Base-by-base conservation (phyloP, 805 yeast species). In the Saturnispora quitensis region DNA sequence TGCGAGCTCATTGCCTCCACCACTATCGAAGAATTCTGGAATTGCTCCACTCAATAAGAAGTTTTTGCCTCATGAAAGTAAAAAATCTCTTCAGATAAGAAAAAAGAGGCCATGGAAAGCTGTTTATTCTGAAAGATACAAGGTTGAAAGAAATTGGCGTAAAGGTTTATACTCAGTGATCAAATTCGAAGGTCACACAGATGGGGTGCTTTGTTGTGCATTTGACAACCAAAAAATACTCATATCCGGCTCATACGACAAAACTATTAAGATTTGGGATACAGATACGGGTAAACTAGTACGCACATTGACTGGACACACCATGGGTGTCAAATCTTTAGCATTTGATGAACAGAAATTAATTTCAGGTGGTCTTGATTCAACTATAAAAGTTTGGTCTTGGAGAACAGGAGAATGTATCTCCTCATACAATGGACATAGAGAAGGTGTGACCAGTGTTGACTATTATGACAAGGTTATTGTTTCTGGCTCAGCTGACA, bases 101-200 rank as follows among this genome's bases (percentile, higher is more conserved):
- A 72, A 72, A 58, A 81, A 83, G 46, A 75, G 96, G 58, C 97
- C 98, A 3, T 91, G 99, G 99, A 91, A 93, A 62, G 85, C 86
- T 6, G 96, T 91, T 24, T 91, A 93, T 67, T 77, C 88, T 45
- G 99, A 93, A 68, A 75, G 99, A 36, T 91, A 77, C 68, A 83
- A 81, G 66, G 89, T 93, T 54, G 99, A 93, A 66, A 80, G 87
- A 59, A 91, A 93, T 68, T 93, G 99, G 99, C 74, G 99, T 55
- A 82, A 83, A 56, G 97, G 97, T 10, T 70, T 75, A 18, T 87
- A 81, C 67, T 71, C 72, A 28, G 68, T 82, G 24, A 81, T 75
- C 52, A 80, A 75, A 50, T 88, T 89, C 62, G 69, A 72, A 54
- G 96, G 95, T 9, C 98, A 90, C 63, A 77, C 81, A 48, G 96